phyloP scores from a whole-genome alignment of 225 moss, liverwort and hornwort species.

The Pleurozium schreberi region DNA sequence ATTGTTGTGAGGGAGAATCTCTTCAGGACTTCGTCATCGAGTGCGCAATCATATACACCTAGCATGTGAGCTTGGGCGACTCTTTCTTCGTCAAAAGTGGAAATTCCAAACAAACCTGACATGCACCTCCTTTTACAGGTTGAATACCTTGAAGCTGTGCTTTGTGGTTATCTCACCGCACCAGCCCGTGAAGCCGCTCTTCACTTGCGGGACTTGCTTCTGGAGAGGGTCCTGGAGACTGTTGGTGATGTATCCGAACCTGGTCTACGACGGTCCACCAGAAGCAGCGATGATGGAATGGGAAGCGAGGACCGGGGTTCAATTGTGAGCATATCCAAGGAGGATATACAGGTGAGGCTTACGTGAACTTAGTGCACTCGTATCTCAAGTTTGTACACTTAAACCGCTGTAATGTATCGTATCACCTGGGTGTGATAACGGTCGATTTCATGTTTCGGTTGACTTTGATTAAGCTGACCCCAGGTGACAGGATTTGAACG shows the following conservation, averaged over 20 bases:
- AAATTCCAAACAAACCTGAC: not conserved
- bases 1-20: not conserved
- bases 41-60: not conserved
- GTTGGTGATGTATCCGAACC: slow-evolving; percentile 57
- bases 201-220: slow-evolving; percentile 65
- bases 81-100: not conserved
- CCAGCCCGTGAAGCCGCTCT: slow-evolving; percentile 64
- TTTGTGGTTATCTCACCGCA: slow-evolving; percentile 53
- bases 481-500: not conserved
- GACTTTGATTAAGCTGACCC: not conserved
- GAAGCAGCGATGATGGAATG: slow-evolving; percentile 53
- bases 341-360: slow-evolving; percentile 59
- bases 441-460: not conserved
- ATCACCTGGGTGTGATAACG: not conserved
- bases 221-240: slow-evolving; percentile 69
- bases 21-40: not conserved
- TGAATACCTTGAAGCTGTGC: slow-evolving; percentile 85
- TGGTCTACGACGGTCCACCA: slow-evolving; percentile 33
- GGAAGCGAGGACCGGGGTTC: slow-evolving; percentile 44
- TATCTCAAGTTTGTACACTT: not conserved
- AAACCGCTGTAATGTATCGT: not conserved
- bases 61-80: not conserved
- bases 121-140: slow-evolving; percentile 29
- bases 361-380: not conserved
- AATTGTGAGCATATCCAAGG: slow-evolving; percentile 56